phyloP scores from a whole-genome alignment of 768 basidiomycete species.

The Russula brevipes region DNA sequence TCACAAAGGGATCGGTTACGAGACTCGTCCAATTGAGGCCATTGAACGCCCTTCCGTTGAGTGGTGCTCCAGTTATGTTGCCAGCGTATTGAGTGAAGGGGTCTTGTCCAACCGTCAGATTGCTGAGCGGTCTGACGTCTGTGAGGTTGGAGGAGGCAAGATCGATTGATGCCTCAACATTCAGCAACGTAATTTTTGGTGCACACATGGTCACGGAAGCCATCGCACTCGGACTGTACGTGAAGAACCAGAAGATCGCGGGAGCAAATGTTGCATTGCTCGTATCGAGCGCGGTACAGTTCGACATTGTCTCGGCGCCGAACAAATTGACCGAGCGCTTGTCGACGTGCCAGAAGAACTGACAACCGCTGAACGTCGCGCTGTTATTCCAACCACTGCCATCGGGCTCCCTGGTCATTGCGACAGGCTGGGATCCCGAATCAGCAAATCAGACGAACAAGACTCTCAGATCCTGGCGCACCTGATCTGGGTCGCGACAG shows the following conservation, averaged over 20 bases:
- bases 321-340: too few relatives aligned
- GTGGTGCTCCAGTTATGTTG: constrained; percentile 39
- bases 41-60: constrained; percentile 39
- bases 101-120: constrained; percentile 28
- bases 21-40: constrained; percentile 45
- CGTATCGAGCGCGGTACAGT: too few relatives aligned
- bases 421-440: too few relatives aligned
- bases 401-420: too few relatives aligned
- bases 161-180: constrained; percentile 43
- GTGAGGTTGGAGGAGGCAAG: constrained; percentile 43
- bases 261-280: constrained; percentile 38
- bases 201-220: constrained; percentile 36
- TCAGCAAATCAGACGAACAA: too few relatives aligned
- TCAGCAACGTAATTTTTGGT: constrained; percentile 40
- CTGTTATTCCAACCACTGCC: too few relatives aligned
- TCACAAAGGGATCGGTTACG: constrained; percentile 37
- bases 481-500: too few relatives aligned
- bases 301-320: too few relatives aligned
- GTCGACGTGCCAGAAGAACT: too few relatives aligned
- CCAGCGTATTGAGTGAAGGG: constrained; percentile 21
- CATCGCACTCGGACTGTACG: constrained; percentile 32
- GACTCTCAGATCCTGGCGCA: too few relatives aligned
- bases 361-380: too few relatives aligned
- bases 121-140: constrained; percentile 37
- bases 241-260: constrained; percentile 56